Conservation (phyloP, 306 rosid genomes). For the Erythrophleum fordii region DNA sequence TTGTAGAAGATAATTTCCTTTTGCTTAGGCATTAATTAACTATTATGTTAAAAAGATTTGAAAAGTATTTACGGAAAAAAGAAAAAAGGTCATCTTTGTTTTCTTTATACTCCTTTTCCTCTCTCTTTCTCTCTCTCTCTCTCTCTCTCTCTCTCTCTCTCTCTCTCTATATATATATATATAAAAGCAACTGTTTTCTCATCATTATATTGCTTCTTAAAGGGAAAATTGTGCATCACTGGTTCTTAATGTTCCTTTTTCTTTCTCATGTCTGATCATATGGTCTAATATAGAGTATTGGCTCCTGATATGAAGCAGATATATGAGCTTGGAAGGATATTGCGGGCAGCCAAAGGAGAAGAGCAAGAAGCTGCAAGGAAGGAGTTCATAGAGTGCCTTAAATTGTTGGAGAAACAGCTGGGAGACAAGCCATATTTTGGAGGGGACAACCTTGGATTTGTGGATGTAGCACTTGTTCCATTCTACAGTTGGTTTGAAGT, state of each 20-base stretch:
- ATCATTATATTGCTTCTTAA: neutral
- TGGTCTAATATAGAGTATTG: neutral
- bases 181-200: neutral
- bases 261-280: neutral
- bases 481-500: constrained; percentile 35
- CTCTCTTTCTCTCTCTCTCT: no score
- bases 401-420: constrained; percentile 38
- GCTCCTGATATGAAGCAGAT: constrained; percentile 3
- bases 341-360: constrained; percentile 39
- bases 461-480: constrained; percentile 35
- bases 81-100: no score
- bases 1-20: no score
- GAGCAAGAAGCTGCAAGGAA: constrained; percentile 38
- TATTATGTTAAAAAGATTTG: no score
- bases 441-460: constrained; percentile 35
- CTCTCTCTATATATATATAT: no score
- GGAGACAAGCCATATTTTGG: constrained; percentile 41
- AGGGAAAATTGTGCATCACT: neutral
- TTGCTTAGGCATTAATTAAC: no score
- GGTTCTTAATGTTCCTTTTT: neutral
- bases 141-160: no score
- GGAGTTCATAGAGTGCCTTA: constrained; percentile 27
- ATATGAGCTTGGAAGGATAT: neutral
- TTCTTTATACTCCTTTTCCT: no score
- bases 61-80: no score